Base-by-base conservation (phyloP, 768 basidiomycete genomes). In the Boletus coccyginus region DNA sequence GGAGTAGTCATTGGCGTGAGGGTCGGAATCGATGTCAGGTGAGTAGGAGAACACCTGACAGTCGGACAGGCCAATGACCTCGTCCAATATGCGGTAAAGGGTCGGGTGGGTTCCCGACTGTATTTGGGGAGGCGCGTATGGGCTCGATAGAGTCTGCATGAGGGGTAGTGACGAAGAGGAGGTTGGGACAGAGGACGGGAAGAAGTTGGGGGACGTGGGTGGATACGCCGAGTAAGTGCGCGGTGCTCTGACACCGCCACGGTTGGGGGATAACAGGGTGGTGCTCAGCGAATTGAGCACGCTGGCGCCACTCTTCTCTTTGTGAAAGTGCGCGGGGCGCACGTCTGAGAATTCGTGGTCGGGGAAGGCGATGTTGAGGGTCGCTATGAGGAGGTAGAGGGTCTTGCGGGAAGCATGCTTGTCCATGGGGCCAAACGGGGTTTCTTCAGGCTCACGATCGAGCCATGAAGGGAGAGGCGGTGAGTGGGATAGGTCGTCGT, bases 331-430 rank as follows among this genome's bases (percentile, higher is more conserved):
- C 11, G 87, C 87, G 0, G 94, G 91, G 29, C 89, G 84, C 50
- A 97, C 88, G 70, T 92, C 88, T 8, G 92, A 91, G 77, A 98
- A 99, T 68, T 98, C 95, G 76, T 98, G 83, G 81, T 98, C 96
- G 3, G 96, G 96, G 69, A 95, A 99, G 7, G 96, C 95, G 66
- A 93, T 85, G 77, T 99, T 99, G 66, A 99, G 87, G 3, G 94
- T 94, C 33, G 93, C 90, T 66, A 98, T 97, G 70, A 98, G 88
- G 48, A 95, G 85, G 78, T 94, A 97, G 55, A 97, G 87, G 5
- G 92, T 95, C 81, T 96, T 97, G 65, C 93, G 81, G 35, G 89
- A 87, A 45, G 81, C 78, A 42, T 86, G 88, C 66, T 91, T 87
- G 78, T 90, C 87, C 68, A 97, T 87, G 48, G 92, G 87, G 3